Percentiles rank a stretch among this genome's conserved stretches.
Conservation (phyloP, 2,329 filamentous ascomycete genomes). For the Meredithiella fracta region DNA sequence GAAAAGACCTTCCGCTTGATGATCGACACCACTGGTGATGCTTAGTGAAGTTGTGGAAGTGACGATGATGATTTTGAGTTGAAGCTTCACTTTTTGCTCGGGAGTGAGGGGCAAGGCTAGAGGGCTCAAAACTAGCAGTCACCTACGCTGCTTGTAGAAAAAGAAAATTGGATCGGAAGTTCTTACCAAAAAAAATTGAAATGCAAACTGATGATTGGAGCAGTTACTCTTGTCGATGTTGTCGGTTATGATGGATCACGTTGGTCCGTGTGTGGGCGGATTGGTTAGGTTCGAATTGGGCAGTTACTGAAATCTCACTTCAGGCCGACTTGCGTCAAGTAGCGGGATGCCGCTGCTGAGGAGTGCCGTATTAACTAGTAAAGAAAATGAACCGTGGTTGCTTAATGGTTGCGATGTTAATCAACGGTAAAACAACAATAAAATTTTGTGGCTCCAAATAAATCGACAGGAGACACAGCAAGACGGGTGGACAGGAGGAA, state of each 20-base stretch:
- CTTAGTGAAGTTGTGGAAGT: too few relatives aligned
- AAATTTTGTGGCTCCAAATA: background rate
- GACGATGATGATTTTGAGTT: background rate
- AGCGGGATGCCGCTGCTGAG: conserved; percentile 1
- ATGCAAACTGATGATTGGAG: background rate
- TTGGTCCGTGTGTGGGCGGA: conserved; percentile 1
- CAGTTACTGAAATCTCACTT: conserved; percentile 3
- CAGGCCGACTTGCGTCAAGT: conserved; percentile 5
- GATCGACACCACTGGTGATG: background rate
- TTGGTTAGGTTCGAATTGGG: conserved; percentile 6
- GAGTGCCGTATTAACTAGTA: background rate
- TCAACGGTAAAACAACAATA: background rate
- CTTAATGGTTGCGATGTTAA: background rate
- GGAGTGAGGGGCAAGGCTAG: background rate
- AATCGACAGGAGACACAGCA: background rate
- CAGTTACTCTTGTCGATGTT: background rate
- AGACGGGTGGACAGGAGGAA: background rate
- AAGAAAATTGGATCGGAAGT: background rate
- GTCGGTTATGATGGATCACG: conserved; percentile 1
- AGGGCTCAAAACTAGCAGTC: background rate
- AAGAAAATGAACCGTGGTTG: conserved; percentile 1
- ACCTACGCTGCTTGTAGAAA: background rate
- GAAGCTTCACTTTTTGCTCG: background rate
- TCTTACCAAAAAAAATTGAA: background rate
- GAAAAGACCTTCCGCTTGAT: background rate